Evolutionary conservation across 257 asterid species (phyloP), one percentile per base, ranked within the genome.

Genomic region (Solanum paucissectum): DNA sequence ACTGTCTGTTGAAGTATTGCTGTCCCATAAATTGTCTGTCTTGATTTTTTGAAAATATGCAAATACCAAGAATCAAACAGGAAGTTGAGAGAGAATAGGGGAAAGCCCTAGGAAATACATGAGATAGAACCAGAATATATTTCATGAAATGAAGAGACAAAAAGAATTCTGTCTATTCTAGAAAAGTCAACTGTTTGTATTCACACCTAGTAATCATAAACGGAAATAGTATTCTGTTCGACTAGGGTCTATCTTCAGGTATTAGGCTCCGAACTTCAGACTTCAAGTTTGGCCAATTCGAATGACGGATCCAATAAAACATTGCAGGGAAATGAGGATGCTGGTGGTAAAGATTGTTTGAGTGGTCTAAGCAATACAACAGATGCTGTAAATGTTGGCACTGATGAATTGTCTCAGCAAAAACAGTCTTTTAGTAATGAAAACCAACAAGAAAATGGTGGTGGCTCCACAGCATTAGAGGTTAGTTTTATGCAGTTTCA

Each of bases 261-360:
- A 73, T 73, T 34, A 36, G 46, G 81, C 9, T 72, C 27, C 7
- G 7, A 11, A 33, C 44, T 72, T 72, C 81, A 33, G 46, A 72
- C 27, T 73, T 34, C 46, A 73, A 9, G 29, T 73, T 73, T 34
- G 46, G 81, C 14, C 27, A 20, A 34, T 34, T 33, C 27, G 4
- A 34, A 72, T 18, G 44, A 34, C 6, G 27, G 49, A 12, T 73
- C 81, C 81, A 73, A 34, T 73, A 34, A 33, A 73, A 9, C 46
- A 20, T 21, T 89, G 90, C 90, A 90, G 94, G 91, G 88, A 83
- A 87, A 55, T 75, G 87, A 60, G 74, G 68, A 36, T 86, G 83
- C 36, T 55, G 83, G 72, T 14, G 49, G 84, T 38, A 87, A 88
- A 58, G 88, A 89, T 64, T 64, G 83, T 86, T 72, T 79, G 5